Evolutionary conservation across 805 yeast genomes (phyloP).

Genomic region (Teunomyces kruisii): DNA sequence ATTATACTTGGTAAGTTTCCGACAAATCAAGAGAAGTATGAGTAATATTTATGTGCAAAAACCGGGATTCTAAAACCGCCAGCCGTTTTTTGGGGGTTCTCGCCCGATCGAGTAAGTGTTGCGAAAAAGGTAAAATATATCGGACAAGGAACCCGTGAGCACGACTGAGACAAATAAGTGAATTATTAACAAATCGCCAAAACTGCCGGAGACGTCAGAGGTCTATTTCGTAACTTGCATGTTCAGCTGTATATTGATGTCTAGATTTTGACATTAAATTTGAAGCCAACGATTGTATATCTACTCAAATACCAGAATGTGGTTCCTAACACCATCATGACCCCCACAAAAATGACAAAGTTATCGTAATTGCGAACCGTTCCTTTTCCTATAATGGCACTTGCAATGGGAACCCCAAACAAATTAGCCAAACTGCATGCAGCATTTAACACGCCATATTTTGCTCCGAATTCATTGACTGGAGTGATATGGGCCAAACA

Average conservation of each 20-base stretch:
- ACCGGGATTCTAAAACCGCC: too few species aligned
- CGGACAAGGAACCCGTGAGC: too few species aligned
- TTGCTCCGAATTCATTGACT: slow-evolving; percentile 36
- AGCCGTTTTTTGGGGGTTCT: too few species aligned
- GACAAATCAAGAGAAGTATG: neutral
- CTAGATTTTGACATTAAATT: slow-evolving; percentile 14
- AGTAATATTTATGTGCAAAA: too few species aligned
- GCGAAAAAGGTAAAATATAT: too few species aligned
- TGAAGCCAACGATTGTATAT: slow-evolving; percentile 15
- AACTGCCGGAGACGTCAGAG: too few species aligned
- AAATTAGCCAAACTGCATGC: slow-evolving; percentile 31
- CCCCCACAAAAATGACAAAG: slow-evolving; percentile 33
- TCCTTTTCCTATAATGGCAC: slow-evolving; percentile 29
- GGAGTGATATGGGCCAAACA: slow-evolving; percentile 22
- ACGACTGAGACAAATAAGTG: too few species aligned
- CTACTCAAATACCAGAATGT: slow-evolving; percentile 24
- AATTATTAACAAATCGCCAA: too few species aligned
- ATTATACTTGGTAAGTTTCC: too few species aligned
- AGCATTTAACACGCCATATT: slow-evolving; percentile 34
- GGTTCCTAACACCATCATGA: slow-evolving; percentile 26
- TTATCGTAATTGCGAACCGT: slow-evolving; percentile 25
- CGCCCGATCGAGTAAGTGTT: too few species aligned
- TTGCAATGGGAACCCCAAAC: slow-evolving; percentile 33
- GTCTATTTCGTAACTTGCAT: too few species aligned
- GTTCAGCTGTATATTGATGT: neutral